These are phyloP conservation scores for Melocanna baccifera DNA, from an alignment of 176 grass and related monocot species.

Conservation along the genomic window DNA sequence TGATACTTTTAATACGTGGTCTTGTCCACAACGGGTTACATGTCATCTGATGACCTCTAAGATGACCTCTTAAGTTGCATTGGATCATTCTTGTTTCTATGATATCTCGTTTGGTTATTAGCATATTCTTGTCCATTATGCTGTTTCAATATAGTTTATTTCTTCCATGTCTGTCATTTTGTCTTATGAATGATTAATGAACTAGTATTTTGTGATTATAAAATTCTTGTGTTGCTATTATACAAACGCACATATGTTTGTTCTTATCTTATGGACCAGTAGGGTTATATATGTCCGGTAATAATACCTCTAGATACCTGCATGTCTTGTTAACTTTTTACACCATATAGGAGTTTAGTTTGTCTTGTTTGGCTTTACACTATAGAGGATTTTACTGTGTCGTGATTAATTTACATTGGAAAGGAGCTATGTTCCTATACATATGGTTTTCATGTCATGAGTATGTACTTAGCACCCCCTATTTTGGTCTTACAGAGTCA, in stretches of 20 bases:
- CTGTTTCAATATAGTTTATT: not conserved
- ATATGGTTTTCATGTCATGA: not conserved
- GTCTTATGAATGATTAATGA: not conserved
- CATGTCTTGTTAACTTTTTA: not conserved
- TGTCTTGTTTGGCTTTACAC: not conserved
- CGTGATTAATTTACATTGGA: not conserved
- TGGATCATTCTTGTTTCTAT: not conserved
- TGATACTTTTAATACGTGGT: not conserved
- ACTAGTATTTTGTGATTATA: not conserved
- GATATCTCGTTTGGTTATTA: not conserved
- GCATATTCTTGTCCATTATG: not conserved
- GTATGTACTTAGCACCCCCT: not conserved
- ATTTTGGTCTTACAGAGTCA: constrained; percentile 38
- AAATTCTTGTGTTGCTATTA: not conserved
- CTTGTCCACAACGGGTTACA: not conserved
- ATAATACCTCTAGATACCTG: not conserved
- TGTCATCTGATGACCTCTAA: not conserved
- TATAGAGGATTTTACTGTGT: not conserved
- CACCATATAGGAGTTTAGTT: not conserved
- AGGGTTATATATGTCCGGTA: not conserved
- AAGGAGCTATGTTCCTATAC: not conserved
- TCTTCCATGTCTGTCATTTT: not conserved
- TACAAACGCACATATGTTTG: not conserved
- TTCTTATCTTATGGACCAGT: not conserved
- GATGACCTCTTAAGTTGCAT: not conserved